Conservation (phyloP, 2,329 filamentous ascomycete genomes). For the Mycocentrospora acerina region DNA sequence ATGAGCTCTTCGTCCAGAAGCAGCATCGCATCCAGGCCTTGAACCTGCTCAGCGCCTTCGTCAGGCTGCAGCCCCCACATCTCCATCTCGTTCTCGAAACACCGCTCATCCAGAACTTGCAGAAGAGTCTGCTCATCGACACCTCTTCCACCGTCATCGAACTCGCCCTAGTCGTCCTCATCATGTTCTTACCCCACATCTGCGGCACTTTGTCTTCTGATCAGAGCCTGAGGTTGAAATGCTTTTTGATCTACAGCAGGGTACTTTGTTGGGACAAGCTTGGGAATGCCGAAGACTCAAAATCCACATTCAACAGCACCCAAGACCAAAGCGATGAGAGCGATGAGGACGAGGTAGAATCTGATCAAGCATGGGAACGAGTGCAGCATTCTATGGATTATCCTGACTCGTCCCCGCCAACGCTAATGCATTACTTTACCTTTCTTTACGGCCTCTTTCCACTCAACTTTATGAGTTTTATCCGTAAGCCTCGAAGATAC, state of each 20-base stretch:
- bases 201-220: constrained; percentile 66
- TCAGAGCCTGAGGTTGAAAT: constrained; percentile 61
- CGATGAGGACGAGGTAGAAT: constrained; percentile 33
- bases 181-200: constrained; percentile 82
- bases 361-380: constrained; percentile 62
- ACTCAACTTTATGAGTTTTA: constrained; percentile 83
- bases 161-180: constrained; percentile 70
- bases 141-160: constrained; percentile 77
- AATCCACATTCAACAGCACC: not conserved
- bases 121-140: constrained; percentile 74
- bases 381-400: constrained; percentile 62
- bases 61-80: constrained; percentile 76
- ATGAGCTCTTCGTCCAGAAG: constrained; percentile 66
- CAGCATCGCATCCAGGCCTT: constrained; percentile 65
- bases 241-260: constrained; percentile 81
- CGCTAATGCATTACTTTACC: constrained; percentile 75
- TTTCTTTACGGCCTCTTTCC: constrained; percentile 82
- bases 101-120: constrained; percentile 67
- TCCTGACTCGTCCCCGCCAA: constrained; percentile 57
- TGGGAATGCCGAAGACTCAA: constrained; percentile 26
- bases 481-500: constrained; percentile 78
- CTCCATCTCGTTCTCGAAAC: constrained; percentile 73
- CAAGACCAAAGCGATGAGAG: constrained; percentile 31
- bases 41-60: constrained; percentile 69
- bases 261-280: constrained; percentile 75